Conservation (phyloP, 805 yeast species). For the Wickerhamiella hasegawae region DNA sequence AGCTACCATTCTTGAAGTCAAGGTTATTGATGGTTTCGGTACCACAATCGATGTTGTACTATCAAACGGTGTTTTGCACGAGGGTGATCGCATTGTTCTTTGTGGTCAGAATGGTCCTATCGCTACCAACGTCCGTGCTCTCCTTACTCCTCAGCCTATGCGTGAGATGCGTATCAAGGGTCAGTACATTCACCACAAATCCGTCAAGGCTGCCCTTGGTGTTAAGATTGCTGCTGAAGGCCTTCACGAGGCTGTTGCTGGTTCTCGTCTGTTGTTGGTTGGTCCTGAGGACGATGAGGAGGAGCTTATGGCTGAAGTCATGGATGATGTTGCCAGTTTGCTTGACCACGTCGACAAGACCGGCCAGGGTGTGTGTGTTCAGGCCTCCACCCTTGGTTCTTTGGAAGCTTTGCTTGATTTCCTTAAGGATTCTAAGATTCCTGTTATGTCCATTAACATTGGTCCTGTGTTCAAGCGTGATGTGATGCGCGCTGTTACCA, state of each 20-base stretch:
- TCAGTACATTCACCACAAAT: conserved; percentile 92
- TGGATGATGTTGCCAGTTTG: conserved; percentile 93
- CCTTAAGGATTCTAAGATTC: conserved; percentile 96
- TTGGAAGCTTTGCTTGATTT: conserved; percentile 92
- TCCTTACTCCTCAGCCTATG: conserved; percentile 93
- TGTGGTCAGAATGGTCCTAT: conserved; percentile 99
- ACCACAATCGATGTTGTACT: conserved; percentile 95
- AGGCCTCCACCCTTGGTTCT: conserved; percentile 96
- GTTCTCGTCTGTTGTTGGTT: conserved; percentile 86
- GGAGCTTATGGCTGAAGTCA: conserved; percentile 91
- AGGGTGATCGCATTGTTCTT: conserved; percentile 87
- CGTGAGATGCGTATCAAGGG: conserved; percentile 92
- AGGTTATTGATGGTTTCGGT: conserved; percentile 97
- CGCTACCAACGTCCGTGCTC: conserved; percentile 88
- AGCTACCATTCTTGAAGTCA: conserved; percentile 95
- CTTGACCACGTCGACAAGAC: conserved; percentile 87
- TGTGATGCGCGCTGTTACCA: conserved; percentile 91
- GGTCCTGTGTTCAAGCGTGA: conserved; percentile 98
- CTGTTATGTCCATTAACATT: conserved; percentile 94
- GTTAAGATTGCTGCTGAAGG: conserved; percentile 97
- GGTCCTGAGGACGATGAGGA: conserved; percentile 98
- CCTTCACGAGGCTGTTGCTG: conserved; percentile 96
- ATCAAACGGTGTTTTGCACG: conserved; percentile 89
- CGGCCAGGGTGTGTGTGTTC: conserved; percentile 96
- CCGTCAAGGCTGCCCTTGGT: conserved; percentile 98